Evolutionary conservation across 805 yeast genomes (phyloP), one percentile per base, ranked within the genome.

Genomic region (Lipomyces orientalis): DNA sequence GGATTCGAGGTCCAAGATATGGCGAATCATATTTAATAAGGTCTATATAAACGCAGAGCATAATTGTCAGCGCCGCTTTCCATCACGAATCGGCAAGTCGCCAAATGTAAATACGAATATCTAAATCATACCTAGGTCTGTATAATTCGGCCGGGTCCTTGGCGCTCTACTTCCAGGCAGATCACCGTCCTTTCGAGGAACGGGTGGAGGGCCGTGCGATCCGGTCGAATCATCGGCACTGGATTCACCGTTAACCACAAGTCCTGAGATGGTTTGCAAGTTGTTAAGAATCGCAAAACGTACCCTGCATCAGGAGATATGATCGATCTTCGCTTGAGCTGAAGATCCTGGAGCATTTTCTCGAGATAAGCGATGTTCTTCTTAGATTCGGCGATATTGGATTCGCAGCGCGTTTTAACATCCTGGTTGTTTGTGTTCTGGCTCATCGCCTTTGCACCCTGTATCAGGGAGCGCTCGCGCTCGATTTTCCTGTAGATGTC

Each of bases 11-110:
- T 10, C 98, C 97, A 73, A 95, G 81, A 0, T 97, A 91, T 0
- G 98, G 97, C 73, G 97, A 91, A 75, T 95, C 98, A 76, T 92
- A 93, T 74, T 93, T 93, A 76, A 92, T 84, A 65, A 95, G 82
- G 77, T 95, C 99, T 68, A 49, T 31, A 25, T 39, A 43, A 16
- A 14, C 29, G 34, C 12, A 29, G 39, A 31, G 12, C 16, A 39
- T 34, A 49, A 25, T 29, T 4, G 43, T 43, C 35, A 61, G 37
- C 52, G 16, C n/a, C 14, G 22, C 29, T 7, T 37, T 16, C 14
- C 61, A 31, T 25, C 22, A 37, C n/a, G 12, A 43, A 43, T 16
- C 49, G 22, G 22, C 49, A 43, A 52, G 29, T 9, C 55, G 55
- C n/a, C 16, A 22, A 3, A 58, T 16, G 34, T 25, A 35, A 7